These are phyloP conservation scores for Mucor lusitanicus DNA, from an alignment of 371 early-diverging fungal genomes.

Conservation along the genomic window DNA sequence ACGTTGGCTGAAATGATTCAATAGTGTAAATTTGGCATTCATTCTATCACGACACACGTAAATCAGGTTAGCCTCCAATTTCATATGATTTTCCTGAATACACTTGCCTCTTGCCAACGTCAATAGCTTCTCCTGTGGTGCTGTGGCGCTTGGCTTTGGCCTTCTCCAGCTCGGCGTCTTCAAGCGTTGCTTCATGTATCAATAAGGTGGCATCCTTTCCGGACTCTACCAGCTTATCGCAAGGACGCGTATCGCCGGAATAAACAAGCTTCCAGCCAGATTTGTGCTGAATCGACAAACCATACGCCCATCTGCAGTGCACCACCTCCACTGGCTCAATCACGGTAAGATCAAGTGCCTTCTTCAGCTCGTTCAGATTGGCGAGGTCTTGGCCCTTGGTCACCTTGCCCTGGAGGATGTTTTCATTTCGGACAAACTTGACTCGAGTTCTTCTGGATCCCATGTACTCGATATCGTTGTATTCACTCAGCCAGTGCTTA, in stretches of 20 bases:
- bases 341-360: slow-evolving; percentile 48
- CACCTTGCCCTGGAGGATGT: slow-evolving; percentile 11
- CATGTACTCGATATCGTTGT: slow-evolving; percentile 64
- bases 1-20: slow-evolving; percentile 99
- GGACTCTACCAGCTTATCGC: slow-evolving; percentile 68
- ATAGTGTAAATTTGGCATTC: slow-evolving; percentile 78
- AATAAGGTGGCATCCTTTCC: slow-evolving; percentile 79
- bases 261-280: slow-evolving; percentile 78
- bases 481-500: slow-evolving; percentile 71
- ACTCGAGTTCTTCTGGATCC: slow-evolving; percentile 36
- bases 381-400: slow-evolving; percentile 12
- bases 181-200: slow-evolving; percentile 98
- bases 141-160: slow-evolving; percentile 90
- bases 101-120: slow-evolving; percentile 68
- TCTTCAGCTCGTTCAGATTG: slow-evolving; percentile 35
- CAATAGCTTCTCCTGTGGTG: slow-evolving; percentile 89
- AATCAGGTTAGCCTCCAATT: neutral
- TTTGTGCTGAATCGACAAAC: slow-evolving; percentile 66
- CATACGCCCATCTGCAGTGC: slow-evolving; percentile 84
- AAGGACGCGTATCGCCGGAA: slow-evolving; percentile 98
- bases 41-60: slow-evolving; percentile 47
- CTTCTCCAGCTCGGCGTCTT: slow-evolving; percentile 76
- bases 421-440: slow-evolving; percentile 41
- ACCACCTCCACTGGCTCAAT: slow-evolving; percentile 72
- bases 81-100: neutral